Base-by-base conservation (phyloP, 495 filamentous ascomycete species). In the Neurospora africana region DNA sequence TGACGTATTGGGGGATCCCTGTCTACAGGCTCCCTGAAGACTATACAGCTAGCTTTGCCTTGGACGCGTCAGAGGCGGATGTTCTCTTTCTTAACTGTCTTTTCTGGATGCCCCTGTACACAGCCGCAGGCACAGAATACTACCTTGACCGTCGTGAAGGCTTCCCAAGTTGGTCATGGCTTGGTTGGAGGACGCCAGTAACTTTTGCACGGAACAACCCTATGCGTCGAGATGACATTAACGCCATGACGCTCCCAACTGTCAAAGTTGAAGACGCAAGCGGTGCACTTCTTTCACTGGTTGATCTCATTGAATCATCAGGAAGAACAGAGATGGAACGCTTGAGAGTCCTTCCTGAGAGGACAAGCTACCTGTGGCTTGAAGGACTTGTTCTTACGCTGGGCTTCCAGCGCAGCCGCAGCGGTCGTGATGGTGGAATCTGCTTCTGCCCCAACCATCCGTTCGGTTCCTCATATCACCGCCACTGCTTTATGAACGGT, bases 251-350 rank as follows among this genome's bases (percentile, higher is more conserved):
- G n/a, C n/a, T n/a, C n/a, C n/a, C n/a, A n/a, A n/a, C n/a, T 23
- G n/a, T 53, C 21, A 1, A 27, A 13, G 10, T 53, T 2, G 44
- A 53, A 3, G 4, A 27, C 0, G 2, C 0, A 0, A 9, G 4
- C 21, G 44, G 44, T 15, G 1, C 10, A 21, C n/a, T 27, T 27
- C 0, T 53, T 2, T 53, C 44, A 13, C 0, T 53, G 2, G 0
- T 2, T 13, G 10, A 53, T 15, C 5, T 58, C 0, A 15, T 23
- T 6, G 0, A 3, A 15, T 0, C 1, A 58, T 15, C 1, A 0
- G 5, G 2, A 23, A 0, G 2, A 23, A 0, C 10, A 30, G 21
- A 58, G 23, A 0, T 27, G 0, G 23, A 58, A 15, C 47, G 11
- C 23, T 58, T 23, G 11, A 30, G 47, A 0, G 1, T 30, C 11